Conservation (phyloP, 345 rosid genomes). For the Geranium rotundifolium region DNA sequence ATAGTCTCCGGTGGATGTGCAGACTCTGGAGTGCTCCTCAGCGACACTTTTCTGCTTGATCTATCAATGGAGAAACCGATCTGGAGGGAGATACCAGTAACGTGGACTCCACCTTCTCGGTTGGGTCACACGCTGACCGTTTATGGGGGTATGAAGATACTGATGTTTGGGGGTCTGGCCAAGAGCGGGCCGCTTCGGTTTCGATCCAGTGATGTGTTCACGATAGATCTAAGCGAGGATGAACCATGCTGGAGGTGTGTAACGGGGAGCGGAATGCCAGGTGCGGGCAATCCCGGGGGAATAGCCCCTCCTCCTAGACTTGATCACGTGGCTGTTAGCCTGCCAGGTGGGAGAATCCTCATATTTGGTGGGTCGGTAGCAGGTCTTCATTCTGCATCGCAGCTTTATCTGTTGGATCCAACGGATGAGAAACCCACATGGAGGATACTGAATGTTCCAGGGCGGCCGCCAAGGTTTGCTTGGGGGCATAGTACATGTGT, state of each 20-base stretch:
- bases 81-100: slow-evolving; percentile 81
- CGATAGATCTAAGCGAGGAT: slow-evolving; percentile 82
- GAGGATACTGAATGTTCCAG: slow-evolving; percentile 78
- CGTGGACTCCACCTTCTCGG: slow-evolving; percentile 88
- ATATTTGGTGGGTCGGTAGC: slow-evolving; percentile 85
- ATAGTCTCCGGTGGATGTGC: slow-evolving; percentile 91
- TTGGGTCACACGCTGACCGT: slow-evolving; percentile 73
- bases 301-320: slow-evolving; percentile 84
- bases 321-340: slow-evolving; percentile 78
- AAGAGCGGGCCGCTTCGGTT: slow-evolving; percentile 79
- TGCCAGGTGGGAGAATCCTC: slow-evolving; percentile 71
- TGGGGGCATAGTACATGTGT: slow-evolving; percentile 96
- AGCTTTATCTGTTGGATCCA: slow-evolving; percentile 75
- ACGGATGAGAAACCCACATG: slow-evolving; percentile 83
- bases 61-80: slow-evolving; percentile 77
- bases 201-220: slow-evolving; percentile 80
- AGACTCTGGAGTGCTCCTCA: slow-evolving; percentile 79
- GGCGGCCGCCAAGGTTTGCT: slow-evolving; percentile 72
- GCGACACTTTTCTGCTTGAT: slow-evolving; percentile 81
- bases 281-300: slow-evolving; percentile 82
- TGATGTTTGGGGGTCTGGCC: slow-evolving; percentile 87
- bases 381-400: slow-evolving; percentile 88
- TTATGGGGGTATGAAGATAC: slow-evolving; percentile 72
- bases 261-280: slow-evolving; percentile 76
- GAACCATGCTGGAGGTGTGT: slow-evolving; percentile 83